Evolutionary conservation across 495 filamentous ascomycete species (phyloP), one percentile per base, ranked within the genome.

Genomic region (Hypoxylon perforatum): DNA sequence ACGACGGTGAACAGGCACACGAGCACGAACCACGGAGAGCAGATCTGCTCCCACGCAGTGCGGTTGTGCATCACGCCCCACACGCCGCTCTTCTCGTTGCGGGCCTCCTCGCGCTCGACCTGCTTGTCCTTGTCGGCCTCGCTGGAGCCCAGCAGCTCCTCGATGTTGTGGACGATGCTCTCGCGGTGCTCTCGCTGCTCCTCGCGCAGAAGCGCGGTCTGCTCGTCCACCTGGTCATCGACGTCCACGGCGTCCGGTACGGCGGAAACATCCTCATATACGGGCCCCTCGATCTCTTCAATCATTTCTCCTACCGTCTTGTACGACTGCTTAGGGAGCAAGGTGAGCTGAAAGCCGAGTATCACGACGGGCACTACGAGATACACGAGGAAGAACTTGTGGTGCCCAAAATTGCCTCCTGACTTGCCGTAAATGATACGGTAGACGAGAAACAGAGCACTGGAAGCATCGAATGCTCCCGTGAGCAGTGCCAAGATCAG

Each of bases 31-130:
- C 94, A 99, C 1, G 90, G 90, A 2, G 88, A 89, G 28, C 73
- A 76, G 72, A 99, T 91, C 78, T 99, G 95, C 51, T 90, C 76
- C 12, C 81, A 64, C 0, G 92, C 91, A 4, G 90, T 85, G 44
- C 80, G 81, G 17, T 89, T 89, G 75, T 99, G 95, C 76, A 97
- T 86, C 15, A 89, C 90, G 22, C 95, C 95, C 91, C 92, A 97
- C 47, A 97, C 89, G 17, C 93, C 94, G 30, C 78, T 85, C 61
- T 81, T 86, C 54, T 82, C 82, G 68, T 87, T 88, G 73, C 82
- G 88, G 62, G 76, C 83, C 73, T 86, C 83, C 59, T 88, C 86
- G 44, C 75, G 75, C 55, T 77, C 76, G 19, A 77, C 75, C 48
- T 85, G 85, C 72, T 78, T 82, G 15, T 80, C 82, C n/a, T 64